Evolutionary conservation across 164 flowering plant genomes (phyloP).

Genomic region (Brasenia schreberi): DNA sequence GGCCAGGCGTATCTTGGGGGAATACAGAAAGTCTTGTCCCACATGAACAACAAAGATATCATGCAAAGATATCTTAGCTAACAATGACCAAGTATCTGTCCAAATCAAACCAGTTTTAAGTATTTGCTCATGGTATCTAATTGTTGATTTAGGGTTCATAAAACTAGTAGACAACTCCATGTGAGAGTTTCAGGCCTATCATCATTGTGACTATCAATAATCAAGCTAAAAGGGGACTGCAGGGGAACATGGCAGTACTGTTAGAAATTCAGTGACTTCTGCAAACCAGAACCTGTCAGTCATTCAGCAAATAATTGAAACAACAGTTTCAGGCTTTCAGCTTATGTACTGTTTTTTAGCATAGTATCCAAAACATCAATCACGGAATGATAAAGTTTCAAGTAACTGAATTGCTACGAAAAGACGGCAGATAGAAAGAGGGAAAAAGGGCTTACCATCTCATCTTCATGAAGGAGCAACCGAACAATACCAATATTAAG

Average conservation of each 20-base stretch:
- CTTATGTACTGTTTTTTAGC: too few species aligned
- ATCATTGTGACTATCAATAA: neutral
- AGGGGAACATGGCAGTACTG: neutral
- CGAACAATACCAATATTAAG: too few species aligned
- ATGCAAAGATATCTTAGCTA: neutral
- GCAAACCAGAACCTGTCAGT: neutral
- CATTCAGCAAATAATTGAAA: too few species aligned
- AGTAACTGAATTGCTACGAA: too few species aligned
- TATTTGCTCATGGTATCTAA: neutral
- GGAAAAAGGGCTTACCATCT: too few species aligned
- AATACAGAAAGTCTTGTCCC: neutral
- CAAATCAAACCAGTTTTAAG: neutral
- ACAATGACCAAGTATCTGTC: neutral
- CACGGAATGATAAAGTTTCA: too few species aligned
- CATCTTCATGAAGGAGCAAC: too few species aligned
- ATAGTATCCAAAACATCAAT: too few species aligned
- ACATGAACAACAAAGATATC: neutral
- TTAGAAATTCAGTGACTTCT: neutral
- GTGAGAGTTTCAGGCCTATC: neutral
- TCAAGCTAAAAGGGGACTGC: neutral
- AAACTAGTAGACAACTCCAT: neutral
- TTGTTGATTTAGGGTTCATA: neutral
- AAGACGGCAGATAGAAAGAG: too few species aligned
- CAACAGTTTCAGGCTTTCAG: too few species aligned
- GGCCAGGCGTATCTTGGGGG: neutral